A percentile compares a stretch with the other conserved stretches of the same genome.
phyloP scores from a whole-genome alignment of 2,329 filamentous ascomycete species.

The Metarhizium album region DNA sequence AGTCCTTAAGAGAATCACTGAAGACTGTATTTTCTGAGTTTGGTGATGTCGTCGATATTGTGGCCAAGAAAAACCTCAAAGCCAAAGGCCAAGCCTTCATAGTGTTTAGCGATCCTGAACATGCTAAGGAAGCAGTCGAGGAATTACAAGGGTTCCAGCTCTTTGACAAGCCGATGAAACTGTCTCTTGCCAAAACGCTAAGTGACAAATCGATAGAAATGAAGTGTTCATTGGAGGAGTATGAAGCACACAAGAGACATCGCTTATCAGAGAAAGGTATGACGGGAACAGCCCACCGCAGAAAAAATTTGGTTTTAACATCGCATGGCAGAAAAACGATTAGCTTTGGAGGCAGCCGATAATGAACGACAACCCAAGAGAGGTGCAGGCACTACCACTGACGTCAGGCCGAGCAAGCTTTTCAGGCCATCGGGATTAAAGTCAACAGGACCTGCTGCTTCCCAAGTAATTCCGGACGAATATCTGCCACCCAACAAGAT shows the following conservation, averaged over 20 bases:
- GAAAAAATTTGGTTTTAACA: neutral
- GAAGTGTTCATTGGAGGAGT: conserved; percentile 64
- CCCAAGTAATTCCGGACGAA: conserved; percentile 84
- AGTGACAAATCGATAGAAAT: conserved; percentile 80
- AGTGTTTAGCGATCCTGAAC: conserved; percentile 73
- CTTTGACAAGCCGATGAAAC: conserved; percentile 80
- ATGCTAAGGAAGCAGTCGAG: conserved; percentile 72
- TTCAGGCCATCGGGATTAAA: conserved; percentile 56
- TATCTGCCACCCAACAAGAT: conserved; percentile 97
- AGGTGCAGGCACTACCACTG: conserved; percentile 32
- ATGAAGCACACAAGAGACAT: conserved; percentile 77
- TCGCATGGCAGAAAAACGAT: conserved; percentile 51
- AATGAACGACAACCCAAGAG: conserved; percentile 68
- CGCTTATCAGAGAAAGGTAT: conserved; percentile 83
- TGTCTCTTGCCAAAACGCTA: conserved; percentile 69
- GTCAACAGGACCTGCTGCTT: conserved; percentile 54
- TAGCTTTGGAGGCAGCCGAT: conserved; percentile 70
- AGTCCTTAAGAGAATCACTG: conserved; percentile 63
- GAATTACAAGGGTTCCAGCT: conserved; percentile 88
- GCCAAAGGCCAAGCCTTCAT: conserved; percentile 94
- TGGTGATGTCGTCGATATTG: conserved; percentile 72
- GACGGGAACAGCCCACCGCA: conserved; percentile 7
- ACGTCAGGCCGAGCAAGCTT: conserved; percentile 55
- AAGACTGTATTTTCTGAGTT: conserved; percentile 77
- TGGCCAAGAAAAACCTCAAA: conserved; percentile 81